Conservation (phyloP, 352 stramenopile species). For the Phytophthora constricta region DNA sequence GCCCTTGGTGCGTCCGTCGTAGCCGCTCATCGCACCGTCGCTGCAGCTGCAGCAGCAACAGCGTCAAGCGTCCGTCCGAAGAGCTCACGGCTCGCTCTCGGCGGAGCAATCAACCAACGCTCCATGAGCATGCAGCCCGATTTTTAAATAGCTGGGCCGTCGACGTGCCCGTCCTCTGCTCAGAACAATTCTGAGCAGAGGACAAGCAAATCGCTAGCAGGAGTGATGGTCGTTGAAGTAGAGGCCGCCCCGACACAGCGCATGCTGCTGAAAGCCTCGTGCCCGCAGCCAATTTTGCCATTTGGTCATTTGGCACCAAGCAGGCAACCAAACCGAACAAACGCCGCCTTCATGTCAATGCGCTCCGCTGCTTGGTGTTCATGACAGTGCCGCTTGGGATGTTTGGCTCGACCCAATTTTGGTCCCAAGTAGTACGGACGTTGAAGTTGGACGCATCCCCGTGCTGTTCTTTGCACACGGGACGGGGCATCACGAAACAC, state of each 20-base stretch:
- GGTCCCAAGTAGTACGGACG: not conserved
- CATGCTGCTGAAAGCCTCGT: too few species aligned
- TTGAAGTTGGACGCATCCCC: constrained; percentile 19
- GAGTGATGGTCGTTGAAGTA: not conserved
- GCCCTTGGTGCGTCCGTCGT: constrained; percentile 49
- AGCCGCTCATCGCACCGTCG: constrained; percentile 25
- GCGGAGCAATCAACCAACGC: constrained; percentile 1
- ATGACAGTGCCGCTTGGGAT: too few species aligned
- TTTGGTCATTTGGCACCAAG: not conserved
- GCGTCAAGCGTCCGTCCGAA: too few species aligned
- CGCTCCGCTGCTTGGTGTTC: too few species aligned
- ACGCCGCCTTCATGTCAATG: too few species aligned
- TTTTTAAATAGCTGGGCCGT: constrained; percentile 4
- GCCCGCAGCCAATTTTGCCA: not conserved
- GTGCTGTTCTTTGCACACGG: constrained; percentile 7
- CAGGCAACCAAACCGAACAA: too few species aligned
- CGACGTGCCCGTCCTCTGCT: not conserved
- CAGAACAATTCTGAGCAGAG: too few species aligned
- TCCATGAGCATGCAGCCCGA: not conserved
- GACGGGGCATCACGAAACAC: constrained; percentile 18
- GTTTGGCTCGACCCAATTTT: too few species aligned
- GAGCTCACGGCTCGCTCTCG: too few species aligned
- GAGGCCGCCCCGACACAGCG: too few species aligned
- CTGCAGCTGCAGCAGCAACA: too few species aligned
- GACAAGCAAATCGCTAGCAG: too few species aligned